These are phyloP conservation scores for Vigna trinervia DNA, from an alignment of 306 rosid genomes.

Conservation along the genomic window DNA sequence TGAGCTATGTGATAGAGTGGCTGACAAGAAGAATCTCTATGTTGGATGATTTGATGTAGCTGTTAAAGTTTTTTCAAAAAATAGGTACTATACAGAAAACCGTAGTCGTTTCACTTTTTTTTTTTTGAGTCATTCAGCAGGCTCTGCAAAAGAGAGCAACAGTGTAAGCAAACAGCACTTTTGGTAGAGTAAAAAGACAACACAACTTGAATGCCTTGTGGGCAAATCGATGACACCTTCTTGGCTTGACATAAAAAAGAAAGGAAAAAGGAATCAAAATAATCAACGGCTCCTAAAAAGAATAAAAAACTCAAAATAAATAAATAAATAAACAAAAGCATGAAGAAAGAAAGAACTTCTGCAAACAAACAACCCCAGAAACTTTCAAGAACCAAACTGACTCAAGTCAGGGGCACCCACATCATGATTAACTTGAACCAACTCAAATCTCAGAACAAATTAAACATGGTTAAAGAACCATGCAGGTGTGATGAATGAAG, in stretches of 20 bases:
- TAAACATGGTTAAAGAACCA: neutral
- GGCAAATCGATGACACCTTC: constrained; percentile 27
- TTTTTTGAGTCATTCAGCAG: constrained; percentile 3
- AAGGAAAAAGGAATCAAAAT: neutral
- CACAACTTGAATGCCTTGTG: neutral
- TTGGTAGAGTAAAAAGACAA: neutral
- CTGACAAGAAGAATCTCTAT: constrained; percentile 21
- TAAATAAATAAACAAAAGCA: neutral
- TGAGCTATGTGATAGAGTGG: neutral
- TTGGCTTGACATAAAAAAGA: constrained; percentile 1
- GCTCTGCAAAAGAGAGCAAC: constrained; percentile 6
- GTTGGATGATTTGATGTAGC: constrained; percentile 36
- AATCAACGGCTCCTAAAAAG: constrained; percentile 36
- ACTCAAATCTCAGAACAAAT: neutral
- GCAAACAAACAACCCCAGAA: neutral
- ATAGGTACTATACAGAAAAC: neutral
- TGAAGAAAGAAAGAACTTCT: neutral
- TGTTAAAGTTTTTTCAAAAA: neutral
- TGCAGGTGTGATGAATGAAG: neutral
- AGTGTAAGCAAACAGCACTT: constrained; percentile 26
- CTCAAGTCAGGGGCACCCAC: neutral
- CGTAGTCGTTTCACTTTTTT: constrained; percentile 25
- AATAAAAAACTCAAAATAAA: neutral
- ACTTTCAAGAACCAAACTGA: neutral
- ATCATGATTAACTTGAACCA: neutral